Evolutionary conservation across 192 early-diverging fungal species (phyloP), one percentile per base, ranked within the genome.

Genomic region (Coemansia sp.): DNA sequence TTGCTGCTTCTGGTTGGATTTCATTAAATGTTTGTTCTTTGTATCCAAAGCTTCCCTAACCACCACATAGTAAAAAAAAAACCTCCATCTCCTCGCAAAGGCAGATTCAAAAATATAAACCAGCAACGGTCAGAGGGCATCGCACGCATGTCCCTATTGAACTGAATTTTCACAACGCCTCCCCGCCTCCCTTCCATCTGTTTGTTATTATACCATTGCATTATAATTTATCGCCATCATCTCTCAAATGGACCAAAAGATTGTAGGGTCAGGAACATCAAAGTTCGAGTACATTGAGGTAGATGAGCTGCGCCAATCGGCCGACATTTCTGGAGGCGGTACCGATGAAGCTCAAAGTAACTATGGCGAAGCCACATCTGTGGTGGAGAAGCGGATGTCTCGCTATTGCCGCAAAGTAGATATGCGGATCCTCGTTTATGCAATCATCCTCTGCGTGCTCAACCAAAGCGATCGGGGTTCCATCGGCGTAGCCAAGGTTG

Each of bases 401-500:
- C 30, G 41, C 46, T 83, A 83, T 48, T 77, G 75, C 65, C 57
- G 68, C 45, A 83, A 83, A 39, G 63, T 83, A 1, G 81, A 83
- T 52, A 26, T 43, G 6, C 72, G 72, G 46, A 77, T 83, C 14
- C 67, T 83, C 6, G 16, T 73, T 0, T 83, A 83, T 26, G 62
- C 76, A 24, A 61, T 72, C 4, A 46, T 74, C 0, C 56, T 77
- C 4, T 77, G 71, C 30, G 49, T 83, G 20, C 67, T 83, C 35
- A 77, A 78, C 69, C 75, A 77, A 53, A 77, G 75, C 63, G 81
- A 83, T 64, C 71, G 81, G 0, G 76, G 72, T 2, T 77, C 75
- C 4, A 83, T 83, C 14, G 81, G 81, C 41, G 75, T 78, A 30
- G 81, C 81, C 72, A 83, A 83, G 55, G 72, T 83, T 7, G 76